Base-by-base conservation (phyloP, 2,329 filamentous ascomycete genomes). In the Penicillium oxalicum region DNA sequence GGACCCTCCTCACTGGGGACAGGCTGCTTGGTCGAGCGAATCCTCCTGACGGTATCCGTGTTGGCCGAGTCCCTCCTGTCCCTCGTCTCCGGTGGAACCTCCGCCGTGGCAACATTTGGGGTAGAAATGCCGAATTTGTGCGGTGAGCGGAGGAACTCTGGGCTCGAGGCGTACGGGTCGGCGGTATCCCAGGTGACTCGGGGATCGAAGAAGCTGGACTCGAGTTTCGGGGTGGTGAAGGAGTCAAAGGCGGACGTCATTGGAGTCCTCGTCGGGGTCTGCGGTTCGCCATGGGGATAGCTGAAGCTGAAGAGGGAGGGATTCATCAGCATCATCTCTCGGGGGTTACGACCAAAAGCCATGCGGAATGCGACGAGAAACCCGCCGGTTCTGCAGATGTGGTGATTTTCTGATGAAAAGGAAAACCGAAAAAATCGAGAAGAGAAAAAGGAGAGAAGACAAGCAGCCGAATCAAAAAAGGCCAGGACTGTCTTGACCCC, bases 181-280 rank as follows among this genome's bases (percentile, higher is more conserved):
- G 70, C 67, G 40, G 71, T 73, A 51, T 73, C 70, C 71, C 71
- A 74, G 47, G 70, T 73, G 45, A 74, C 68, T 48, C 69, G 64
- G 32, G 71, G 68, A 51, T 74, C 71, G 56, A 71, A 72, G 55
- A 73, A 73, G 55, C 70, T 73, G 9, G 70, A 73, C 56, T 74
- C 71, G 54, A 73, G 69, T 55, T 72, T 74, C 24, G 72, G 71
- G 25, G 71, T 74, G 35, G 71, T 69, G 48, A 74, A 72, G 44
- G 70, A 58, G 48, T 65, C 67, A 39, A 71, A 70, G 33, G 64
- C 58, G 39, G 63, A 57, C 36, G 68, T 65, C 9, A 67, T 68
- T 29, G 71, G 71, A 44, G 70, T 74, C 61, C 68, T 70, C 47
- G 71, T 74, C 7, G 71, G 72, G 48, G 72, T 74, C 52, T 72